A percentile compares a stretch with the other conserved stretches of the same genome.
Conservation (phyloP, 2,329 filamentous ascomycete species). For the Trichoderma guizhouense region DNA sequence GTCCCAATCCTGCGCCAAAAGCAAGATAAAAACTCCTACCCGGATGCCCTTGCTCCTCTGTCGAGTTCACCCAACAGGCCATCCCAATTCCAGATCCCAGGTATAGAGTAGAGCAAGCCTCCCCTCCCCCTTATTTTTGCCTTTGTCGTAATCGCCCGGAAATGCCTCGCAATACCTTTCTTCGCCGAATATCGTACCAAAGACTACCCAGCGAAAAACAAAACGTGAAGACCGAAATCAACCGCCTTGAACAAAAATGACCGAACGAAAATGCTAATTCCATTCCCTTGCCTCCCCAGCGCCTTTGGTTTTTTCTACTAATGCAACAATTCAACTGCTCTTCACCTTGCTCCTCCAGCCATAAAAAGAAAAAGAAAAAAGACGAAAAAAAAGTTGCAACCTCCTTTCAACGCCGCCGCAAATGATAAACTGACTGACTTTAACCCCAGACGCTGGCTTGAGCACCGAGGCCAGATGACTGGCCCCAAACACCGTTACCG, state of each 20-base stretch:
- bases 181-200: slow-evolving; percentile 17
- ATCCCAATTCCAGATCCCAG: slow-evolving; percentile 21
- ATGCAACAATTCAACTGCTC: slow-evolving; percentile 24
- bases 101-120: slow-evolving; percentile 23
- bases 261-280: slow-evolving; percentile 24
- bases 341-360: neutral
- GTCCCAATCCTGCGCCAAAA: slow-evolving; percentile 20
- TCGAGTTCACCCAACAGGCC: slow-evolving; percentile 16
- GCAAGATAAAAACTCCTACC: slow-evolving; percentile 21
- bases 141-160: slow-evolving; percentile 22
- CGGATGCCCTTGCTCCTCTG: slow-evolving; percentile 20
- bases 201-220: slow-evolving; percentile 16
- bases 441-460: slow-evolving; percentile 95
- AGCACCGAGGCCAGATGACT: slow-evolving; percentile 74
- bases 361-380: neutral
- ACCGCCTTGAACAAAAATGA: slow-evolving; percentile 23
- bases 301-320: slow-evolving; percentile 24
- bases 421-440: neutral
- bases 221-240: slow-evolving; percentile 21
- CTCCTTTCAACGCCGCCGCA: slow-evolving; percentile 3
- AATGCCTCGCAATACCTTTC: slow-evolving; percentile 22
- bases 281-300: slow-evolving; percentile 24
- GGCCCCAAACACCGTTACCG: slow-evolving; percentile 80
- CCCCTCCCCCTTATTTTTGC: slow-evolving; percentile 16
- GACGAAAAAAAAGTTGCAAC: neutral